Conservation (phyloP, 208 protist species). For the Zelonia costaricensis region DNA sequence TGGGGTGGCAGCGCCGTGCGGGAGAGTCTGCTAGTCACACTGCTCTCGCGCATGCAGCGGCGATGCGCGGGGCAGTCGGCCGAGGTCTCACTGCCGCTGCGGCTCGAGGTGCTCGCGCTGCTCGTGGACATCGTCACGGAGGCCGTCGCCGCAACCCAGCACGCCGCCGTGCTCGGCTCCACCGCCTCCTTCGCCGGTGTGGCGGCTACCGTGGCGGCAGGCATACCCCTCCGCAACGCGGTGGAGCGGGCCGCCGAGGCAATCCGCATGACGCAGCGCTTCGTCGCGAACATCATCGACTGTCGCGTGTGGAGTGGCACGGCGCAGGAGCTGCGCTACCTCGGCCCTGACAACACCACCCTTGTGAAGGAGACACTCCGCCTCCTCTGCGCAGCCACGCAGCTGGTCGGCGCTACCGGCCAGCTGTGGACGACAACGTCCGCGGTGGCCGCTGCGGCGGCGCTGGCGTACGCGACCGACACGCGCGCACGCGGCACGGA, state of each 20-base stretch:
- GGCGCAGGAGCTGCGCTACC: conserved; percentile 23
- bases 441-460: background rate
- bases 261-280: conserved; percentile 5
- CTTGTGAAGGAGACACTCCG: conserved; percentile 19
- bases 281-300: conserved; percentile 4
- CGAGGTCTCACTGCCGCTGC: conserved; percentile 7
- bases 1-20: conserved; percentile 8
- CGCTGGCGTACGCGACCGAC: background rate
- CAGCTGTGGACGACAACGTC: background rate
- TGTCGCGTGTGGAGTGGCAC: conserved; percentile 18
- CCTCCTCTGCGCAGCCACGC: conserved; percentile 6
- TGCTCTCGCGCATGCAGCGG: conserved; percentile 22
- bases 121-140: conserved; percentile 6
- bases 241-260: background rate
- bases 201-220: background rate
- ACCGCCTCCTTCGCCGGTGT: background rate
- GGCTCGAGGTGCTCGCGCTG: conserved; percentile 10
- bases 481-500: background rate
- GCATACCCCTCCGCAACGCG: background rate
- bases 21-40: conserved; percentile 9
- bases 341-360: conserved; percentile 6
- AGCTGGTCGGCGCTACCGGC: conserved; percentile 10
- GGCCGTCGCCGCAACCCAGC: background rate
- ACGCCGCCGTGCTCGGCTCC: background rate
- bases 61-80: conserved; percentile 20